Evolutionary conservation across 2,329 filamentous ascomycete species (phyloP), one percentile per base, ranked within the genome.

Genomic region (Corniculantispora saksenae): DNA sequence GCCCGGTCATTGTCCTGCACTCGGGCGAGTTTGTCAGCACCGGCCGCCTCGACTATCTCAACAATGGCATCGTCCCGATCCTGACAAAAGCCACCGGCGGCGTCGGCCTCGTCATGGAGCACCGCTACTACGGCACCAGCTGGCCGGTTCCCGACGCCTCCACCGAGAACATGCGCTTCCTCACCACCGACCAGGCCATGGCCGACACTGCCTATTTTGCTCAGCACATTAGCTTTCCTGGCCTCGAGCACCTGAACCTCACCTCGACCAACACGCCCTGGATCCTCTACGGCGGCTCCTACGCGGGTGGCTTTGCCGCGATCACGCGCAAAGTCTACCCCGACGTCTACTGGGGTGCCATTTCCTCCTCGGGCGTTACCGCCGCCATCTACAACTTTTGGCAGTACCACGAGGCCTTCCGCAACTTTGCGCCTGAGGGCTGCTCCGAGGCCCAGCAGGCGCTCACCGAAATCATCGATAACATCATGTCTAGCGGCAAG

Each of bases 141-240:
- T 88, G 89, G 63, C 92, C 92, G 0, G 85, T 86, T 0, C 75
- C 82, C 1, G 84, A 94, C 71, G 81, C 94, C 50, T 82, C 77
- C 70, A 89, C 87, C 0, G 79, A 91, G 73, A 94, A 86, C 70
- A 78, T 96, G 68, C 89, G 93, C 3, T 97, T 95, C 80, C 80
- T 97, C 72, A 90, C 91, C 1, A 95, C 92, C 0, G 91, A 94
- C 70, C 93, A 97, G 75, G 88, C 92, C 0, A 75, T 96, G 47
- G 92, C 92, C 9, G 93, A 97, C 74, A 87, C 89, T 51, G 91
- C 88, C 2, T 96, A 92, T 76, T 96, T 97, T 77, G 91, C 92
- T 0, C 78, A 86, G 67, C 84, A 95, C 69, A 83, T 93, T 48
- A 80, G 86, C 59, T 93, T 94, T 67, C 81, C 86, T 0, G 91